phyloP scores from a whole-genome alignment of 2,329 filamentous ascomycete genomes.

The Calonectria pseudoreteaudii region DNA sequence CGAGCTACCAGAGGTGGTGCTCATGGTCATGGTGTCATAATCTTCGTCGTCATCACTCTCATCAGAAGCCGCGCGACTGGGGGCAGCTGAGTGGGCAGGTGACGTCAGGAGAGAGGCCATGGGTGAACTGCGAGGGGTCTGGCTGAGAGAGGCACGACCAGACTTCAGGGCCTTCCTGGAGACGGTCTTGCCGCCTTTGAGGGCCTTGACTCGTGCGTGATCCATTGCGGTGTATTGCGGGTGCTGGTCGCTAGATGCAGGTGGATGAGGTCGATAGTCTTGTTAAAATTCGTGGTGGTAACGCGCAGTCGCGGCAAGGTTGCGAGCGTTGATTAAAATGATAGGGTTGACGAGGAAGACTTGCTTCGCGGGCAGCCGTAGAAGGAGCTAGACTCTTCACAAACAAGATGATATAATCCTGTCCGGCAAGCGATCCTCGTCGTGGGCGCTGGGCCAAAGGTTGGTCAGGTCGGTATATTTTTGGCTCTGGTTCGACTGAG shows the following conservation, averaged over 20 bases:
- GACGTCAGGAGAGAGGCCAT: conserved; percentile 68
- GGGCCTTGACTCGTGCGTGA: conserved; percentile 75
- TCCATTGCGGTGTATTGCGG: conserved; percentile 59
- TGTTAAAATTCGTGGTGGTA: neutral
- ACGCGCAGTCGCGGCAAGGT: neutral
- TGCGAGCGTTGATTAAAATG: neutral
- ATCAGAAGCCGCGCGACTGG: conserved; percentile 73
- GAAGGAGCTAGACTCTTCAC: conserved; percentile 15
- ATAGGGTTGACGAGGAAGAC: conserved; percentile 39
- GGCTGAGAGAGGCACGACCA: conserved; percentile 67
- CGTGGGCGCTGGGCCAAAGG: conserved; percentile 12
- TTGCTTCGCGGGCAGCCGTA: conserved; percentile 26
- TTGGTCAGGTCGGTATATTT: conserved; percentile 38
- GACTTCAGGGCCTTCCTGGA: conserved; percentile 75
- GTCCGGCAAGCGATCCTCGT: conserved; percentile 41
- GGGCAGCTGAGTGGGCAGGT: conserved; percentile 68
- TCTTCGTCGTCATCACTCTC: conserved; percentile 66
- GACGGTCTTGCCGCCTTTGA: conserved; percentile 77
- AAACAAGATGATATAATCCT: conserved; percentile 26
- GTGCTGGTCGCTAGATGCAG: conserved; percentile 1
- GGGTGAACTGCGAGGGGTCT: conserved; percentile 70
- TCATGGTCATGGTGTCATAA: conserved; percentile 58
- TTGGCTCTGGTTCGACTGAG: conserved; percentile 37
- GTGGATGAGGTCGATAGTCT: neutral
- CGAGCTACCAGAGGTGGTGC: conserved; percentile 55